phyloP scores from a whole-genome alignment of 805 yeast species.

The Schwanniomyces vanrijiae region DNA sequence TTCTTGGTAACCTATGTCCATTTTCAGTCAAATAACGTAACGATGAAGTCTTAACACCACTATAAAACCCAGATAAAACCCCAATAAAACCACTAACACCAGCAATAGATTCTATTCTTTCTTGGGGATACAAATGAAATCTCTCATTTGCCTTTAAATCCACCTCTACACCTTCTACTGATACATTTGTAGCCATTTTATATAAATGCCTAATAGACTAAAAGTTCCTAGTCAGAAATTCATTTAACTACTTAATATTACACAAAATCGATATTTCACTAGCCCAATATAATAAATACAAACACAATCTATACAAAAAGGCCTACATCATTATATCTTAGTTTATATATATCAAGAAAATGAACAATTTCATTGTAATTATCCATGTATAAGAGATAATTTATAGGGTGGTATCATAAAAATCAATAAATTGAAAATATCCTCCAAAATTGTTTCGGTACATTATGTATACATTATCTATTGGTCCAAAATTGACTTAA shows the following conservation, averaged over 20 bases:
- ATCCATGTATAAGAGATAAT: background rate
- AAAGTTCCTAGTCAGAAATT: background rate
- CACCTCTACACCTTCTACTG: background rate
- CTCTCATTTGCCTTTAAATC: slow-evolving; percentile 32
- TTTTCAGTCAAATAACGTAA: slow-evolving; percentile 72
- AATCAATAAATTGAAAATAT: background rate
- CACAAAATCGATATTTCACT: background rate
- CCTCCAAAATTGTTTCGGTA: background rate
- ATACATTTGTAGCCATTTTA: background rate
- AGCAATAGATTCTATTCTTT: slow-evolving; percentile 45
- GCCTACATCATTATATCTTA: background rate
- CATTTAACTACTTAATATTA: background rate
- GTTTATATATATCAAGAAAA: background rate
- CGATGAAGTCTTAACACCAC: slow-evolving; percentile 57
- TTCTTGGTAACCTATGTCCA: slow-evolving; percentile 75
- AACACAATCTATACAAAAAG: background rate
- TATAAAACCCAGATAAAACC: slow-evolving; percentile 54
- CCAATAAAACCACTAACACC: slow-evolving; percentile 42
- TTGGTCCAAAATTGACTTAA: slow-evolving; percentile 89
- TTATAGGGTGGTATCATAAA: background rate
- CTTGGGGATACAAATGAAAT: slow-evolving; percentile 49
- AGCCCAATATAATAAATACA: background rate
- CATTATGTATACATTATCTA: slow-evolving; percentile 25
- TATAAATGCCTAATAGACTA: background rate
- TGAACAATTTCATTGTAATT: background rate